A percentile compares a stretch with the other conserved stretches of the same genome.
These are phyloP conservation scores for Cicer judaicum DNA, from an alignment of 306 rosid species.

Conservation along the genomic window DNA sequence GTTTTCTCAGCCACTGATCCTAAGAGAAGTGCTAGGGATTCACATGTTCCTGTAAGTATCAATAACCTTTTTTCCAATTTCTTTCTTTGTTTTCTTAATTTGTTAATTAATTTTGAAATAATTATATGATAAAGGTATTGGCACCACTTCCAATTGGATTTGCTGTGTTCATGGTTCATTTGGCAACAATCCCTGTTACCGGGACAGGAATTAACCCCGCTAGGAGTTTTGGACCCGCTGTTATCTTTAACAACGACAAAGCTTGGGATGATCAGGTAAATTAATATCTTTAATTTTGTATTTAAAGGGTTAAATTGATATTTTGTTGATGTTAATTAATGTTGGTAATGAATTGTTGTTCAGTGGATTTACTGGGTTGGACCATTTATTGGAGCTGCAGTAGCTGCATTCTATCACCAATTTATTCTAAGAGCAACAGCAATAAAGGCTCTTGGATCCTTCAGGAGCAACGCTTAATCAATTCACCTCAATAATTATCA, in stretches of 20 bases:
- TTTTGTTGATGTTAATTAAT: background rate
- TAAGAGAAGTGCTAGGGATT: slow-evolving; percentile 88
- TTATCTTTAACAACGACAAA: slow-evolving; percentile 68
- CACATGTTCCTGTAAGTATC: slow-evolving; percentile 86
- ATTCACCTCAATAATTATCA: slow-evolving; percentile 13
- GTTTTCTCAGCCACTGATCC: slow-evolving; percentile 99
- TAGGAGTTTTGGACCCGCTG: slow-evolving; percentile 96
- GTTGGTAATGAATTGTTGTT: background rate
- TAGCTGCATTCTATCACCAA: slow-evolving; percentile 88
- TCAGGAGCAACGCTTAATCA: slow-evolving; percentile 82
- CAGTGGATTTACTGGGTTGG: slow-evolving; percentile 99
- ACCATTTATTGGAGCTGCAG: slow-evolving; percentile 83
- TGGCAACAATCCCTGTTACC: slow-evolving; percentile 91
- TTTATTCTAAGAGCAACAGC: slow-evolving; percentile 80
- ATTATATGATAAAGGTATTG: slow-evolving; percentile 58
- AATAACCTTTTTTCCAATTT: background rate
- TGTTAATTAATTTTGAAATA: background rate
- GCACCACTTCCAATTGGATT: slow-evolving; percentile 99
- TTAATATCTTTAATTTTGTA: background rate
- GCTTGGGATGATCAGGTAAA: slow-evolving; percentile 86
- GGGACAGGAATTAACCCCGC: slow-evolving; percentile 98
- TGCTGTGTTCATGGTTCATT: slow-evolving; percentile 96
- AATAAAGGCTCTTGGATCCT: slow-evolving; percentile 90
- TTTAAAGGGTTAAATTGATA: too few species aligned
- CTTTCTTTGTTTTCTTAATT: background rate